phyloP scores from a whole-genome alignment of 1,139 yeast genomes.

The Taphrina pruni region DNA sequence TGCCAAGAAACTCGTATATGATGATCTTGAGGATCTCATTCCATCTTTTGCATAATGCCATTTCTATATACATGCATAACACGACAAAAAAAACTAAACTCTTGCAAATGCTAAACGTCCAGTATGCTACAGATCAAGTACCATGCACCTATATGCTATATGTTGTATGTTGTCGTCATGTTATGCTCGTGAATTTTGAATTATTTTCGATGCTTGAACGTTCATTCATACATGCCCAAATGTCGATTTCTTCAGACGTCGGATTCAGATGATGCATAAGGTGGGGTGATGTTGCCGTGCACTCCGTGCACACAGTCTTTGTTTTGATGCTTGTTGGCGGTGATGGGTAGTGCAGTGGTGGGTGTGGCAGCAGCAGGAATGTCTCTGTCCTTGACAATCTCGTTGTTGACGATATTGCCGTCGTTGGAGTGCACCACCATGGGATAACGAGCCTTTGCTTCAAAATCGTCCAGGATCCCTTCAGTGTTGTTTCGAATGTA shows the following conservation, averaged over 20 bases:
- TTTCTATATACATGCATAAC: too few relatives aligned
- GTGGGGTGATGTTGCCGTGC: constrained; percentile 59
- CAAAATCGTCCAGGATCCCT: constrained; percentile 38
- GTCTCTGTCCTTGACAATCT: constrained; percentile 16
- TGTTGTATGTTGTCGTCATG: neutral
- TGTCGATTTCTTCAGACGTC: neutral
- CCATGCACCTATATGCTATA: neutral
- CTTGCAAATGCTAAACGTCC: too few relatives aligned
- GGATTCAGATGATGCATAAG: constrained; percentile 51
- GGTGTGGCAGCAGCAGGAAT: constrained; percentile 27
- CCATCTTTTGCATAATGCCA: too few relatives aligned
- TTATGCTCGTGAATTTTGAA: too few relatives aligned
- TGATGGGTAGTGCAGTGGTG: constrained; percentile 26
- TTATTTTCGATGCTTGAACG: too few relatives aligned
- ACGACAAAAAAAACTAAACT: too few relatives aligned
- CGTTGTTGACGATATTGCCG: constrained; percentile 21
- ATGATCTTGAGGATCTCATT: too few relatives aligned
- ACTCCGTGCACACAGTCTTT: constrained; percentile 39
- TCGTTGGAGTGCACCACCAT: constrained; percentile 22
- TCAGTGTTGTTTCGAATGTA: constrained; percentile 36
- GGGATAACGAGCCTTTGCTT: constrained; percentile 33
- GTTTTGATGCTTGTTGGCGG: constrained; percentile 13
- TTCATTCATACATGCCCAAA: neutral
- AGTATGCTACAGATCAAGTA: too few relatives aligned
- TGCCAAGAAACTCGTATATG: neutral